Base-by-base conservation (phyloP, 2,329 filamentous ascomycete species). In the Mycosphaerella sp. region DNA sequence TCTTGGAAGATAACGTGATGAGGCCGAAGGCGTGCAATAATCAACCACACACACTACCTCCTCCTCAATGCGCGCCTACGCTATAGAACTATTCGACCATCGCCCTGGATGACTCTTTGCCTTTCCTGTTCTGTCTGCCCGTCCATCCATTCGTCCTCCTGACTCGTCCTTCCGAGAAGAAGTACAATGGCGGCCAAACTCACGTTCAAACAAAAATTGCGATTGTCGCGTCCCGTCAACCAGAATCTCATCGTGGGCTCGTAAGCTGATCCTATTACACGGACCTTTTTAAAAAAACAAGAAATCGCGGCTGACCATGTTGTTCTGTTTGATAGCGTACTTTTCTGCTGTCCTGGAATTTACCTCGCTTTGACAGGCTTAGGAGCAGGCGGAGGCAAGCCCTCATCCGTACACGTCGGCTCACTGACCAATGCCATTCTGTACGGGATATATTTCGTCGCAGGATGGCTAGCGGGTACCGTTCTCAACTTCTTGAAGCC, bases 351-450 rank as follows among this genome's bases (percentile, higher is more conserved):
- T 44, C 21, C 42, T 21, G 39, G 48, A 2, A 51, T 51, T 17
- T 51, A 53, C 41, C 51, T 53, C 44, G 51, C 51, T 31, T 31
- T 53, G 8, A 53, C 51, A 6, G 51, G 51, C 6, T 26, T 53
- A 23, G 51, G 51, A 9, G 51, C 51, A 12, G 51, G 51, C 29
- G 51, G 51, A 31, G 51, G 51, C 11, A 53, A 48, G 32, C 51
- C 51, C 11, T 47, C 44, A 11, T 53, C 51, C 1, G 43, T 48
- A 31, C 26, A 40, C 21, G 51, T 53, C n/a, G 51, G 43, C 14
- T 44, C 51, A 4, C 47, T 48, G 21, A 45, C 47, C 21, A 53
- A 53, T 26, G 51, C 51, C 26, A 53, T 53, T 23, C 17, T 53
- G 21, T 53, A 53, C 39, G 51, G 51, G 6, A 38, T 48, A 21